Conservation (phyloP, 306 rosid genomes). For the Cyclanthera cordifolia region DNA sequence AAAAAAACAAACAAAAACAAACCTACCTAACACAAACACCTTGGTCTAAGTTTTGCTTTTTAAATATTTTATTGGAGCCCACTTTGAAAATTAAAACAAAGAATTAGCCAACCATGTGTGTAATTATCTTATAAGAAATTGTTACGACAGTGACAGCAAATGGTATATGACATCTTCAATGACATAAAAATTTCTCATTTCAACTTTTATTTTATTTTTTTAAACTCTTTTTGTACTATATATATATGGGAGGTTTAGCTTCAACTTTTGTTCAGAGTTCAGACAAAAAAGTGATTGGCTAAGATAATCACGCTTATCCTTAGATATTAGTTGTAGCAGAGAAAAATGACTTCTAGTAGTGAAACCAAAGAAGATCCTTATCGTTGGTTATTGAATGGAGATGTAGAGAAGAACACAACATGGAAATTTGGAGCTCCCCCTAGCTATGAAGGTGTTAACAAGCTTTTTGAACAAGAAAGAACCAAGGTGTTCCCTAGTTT, state of each 20-base stretch:
- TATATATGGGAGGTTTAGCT: background rate
- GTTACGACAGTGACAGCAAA: background rate
- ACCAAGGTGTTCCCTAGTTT: slow-evolving; percentile 28
- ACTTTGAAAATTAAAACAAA: background rate
- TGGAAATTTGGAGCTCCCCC: slow-evolving; percentile 55
- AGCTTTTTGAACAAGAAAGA: slow-evolving; percentile 51
- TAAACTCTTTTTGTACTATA: too few species aligned
- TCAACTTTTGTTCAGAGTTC: background rate
- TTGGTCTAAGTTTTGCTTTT: background rate
- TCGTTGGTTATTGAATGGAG: slow-evolving; percentile 28
- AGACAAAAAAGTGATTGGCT: background rate
- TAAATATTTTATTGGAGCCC: too few species aligned
- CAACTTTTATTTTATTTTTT: background rate
- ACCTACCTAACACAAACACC: too few species aligned
- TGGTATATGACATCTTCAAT: background rate
- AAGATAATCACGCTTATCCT: too few species aligned
- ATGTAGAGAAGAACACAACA: slow-evolving; percentile 36
- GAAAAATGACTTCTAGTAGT: slow-evolving; percentile 22
- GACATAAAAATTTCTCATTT: background rate
- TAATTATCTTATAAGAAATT: background rate
- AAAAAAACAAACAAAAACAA: too few species aligned
- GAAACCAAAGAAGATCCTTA: slow-evolving; percentile 31
- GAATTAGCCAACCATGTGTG: background rate
- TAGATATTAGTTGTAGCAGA: background rate
- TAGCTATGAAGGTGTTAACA: slow-evolving; percentile 39